Evolutionary conservation across 106 monocot species (phyloP), one percentile per base, ranked within the genome.

Genomic region (Dendrobium huoshanense): DNA sequence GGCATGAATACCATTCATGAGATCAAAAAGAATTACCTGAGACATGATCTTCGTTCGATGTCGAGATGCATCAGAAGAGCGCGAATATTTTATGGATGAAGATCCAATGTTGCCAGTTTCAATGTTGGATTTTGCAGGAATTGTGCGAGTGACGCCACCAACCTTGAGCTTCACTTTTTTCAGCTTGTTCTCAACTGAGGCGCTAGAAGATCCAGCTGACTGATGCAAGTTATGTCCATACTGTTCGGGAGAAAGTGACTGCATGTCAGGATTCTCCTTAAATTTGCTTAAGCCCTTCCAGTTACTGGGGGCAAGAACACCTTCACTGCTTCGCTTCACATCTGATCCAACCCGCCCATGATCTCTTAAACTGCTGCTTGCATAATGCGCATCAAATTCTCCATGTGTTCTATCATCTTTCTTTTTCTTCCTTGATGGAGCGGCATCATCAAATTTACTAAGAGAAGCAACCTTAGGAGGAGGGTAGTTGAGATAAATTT

Each of bases 111-210:
- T 80, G 17, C 29, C 49, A 51, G 25, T 73, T 41, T 86, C 89
- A 51, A 58, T 41, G 80, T 67, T 87, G 17, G 91, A 85, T 61
- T 91, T 91, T 41, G 94, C 81, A 83, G 87, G 89, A 49, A 94
- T 79, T 0, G 86, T 94, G 54, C 85, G 81, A 18, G 88, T 91
- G 29, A 94, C 89, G 49, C 91, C 94, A 37, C 94, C 91, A 67
- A 94, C 82, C 81, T 91, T 94, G 10, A 91, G 85, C 81, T 88
- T 94, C 75, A 94, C 89, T 80, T 91, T 91, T 43, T 83, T 91
- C 80, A 79, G 61, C 67, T 86, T 89, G 67, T 75, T 91, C 81
- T 91, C 90, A 85, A 72, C 75, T 24, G 58, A 65, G n/a, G 67
- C 75, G 79, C 65, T 56, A n/a, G 72, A 61, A 68, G 47, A 18